These are phyloP conservation scores for Dioscorea alata DNA, from an alignment of 106 monocot genomes.

Conservation along the genomic window DNA sequence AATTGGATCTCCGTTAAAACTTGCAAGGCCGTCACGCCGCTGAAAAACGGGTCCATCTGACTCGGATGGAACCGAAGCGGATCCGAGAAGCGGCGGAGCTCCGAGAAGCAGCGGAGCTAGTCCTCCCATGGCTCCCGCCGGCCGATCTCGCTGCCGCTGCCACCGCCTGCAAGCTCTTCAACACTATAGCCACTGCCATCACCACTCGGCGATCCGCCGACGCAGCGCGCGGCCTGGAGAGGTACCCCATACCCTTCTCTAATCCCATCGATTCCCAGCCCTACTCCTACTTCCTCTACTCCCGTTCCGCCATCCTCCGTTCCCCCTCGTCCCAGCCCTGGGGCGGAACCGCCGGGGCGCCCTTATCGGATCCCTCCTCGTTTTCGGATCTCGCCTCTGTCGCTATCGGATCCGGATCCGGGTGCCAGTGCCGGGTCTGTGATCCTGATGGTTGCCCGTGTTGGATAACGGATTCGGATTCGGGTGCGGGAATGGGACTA, in stretches of 20 bases:
- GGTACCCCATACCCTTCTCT: constrained; percentile 48
- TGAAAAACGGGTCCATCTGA: too few relatives aligned
- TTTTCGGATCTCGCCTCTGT: neutral
- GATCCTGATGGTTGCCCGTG: constrained; percentile 20
- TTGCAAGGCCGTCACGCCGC: too few relatives aligned
- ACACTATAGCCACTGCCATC: constrained; percentile 14
- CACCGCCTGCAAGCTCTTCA: constrained; percentile 30
- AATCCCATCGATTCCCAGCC: constrained; percentile 24
- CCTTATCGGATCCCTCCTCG: constrained; percentile 8
- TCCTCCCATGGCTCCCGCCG: constrained; percentile 47
- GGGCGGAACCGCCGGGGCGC: constrained; percentile 12
- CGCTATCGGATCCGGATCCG: neutral
- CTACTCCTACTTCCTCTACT: constrained; percentile 47
- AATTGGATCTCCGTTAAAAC: too few relatives aligned
- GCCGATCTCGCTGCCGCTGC: constrained; percentile 36
- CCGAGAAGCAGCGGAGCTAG: constrained; percentile 24
- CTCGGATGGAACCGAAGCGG: neutral
- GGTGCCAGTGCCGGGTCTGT: constrained; percentile 33
- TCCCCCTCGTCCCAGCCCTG: constrained; percentile 22
- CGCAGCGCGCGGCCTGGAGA: constrained; percentile 52
- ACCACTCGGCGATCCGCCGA: constrained; percentile 38
- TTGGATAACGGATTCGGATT: neutral
- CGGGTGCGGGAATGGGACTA: constrained; percentile 9
- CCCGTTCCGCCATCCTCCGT: constrained; percentile 17
- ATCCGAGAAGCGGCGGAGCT: neutral